These are phyloP conservation scores for Mortierella sp. DNA, from an alignment of 371 early-diverging fungal species.

Conservation along the genomic window DNA sequence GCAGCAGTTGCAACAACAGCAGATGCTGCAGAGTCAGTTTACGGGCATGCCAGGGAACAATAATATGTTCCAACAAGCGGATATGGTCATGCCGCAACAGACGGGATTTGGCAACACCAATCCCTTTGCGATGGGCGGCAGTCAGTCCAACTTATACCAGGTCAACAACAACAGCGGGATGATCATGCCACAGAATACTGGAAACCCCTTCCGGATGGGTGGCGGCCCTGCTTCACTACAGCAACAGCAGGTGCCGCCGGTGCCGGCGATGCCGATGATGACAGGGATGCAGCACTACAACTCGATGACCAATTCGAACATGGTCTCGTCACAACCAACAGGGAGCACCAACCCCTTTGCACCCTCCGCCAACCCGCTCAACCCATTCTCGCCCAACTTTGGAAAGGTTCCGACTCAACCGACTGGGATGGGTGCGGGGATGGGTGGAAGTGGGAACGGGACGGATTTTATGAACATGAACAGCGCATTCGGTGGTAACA, in stretches of 20 bases:
- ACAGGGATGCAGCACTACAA: constrained; percentile 46
- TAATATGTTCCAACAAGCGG: constrained; percentile 26
- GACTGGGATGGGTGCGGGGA: constrained; percentile 29
- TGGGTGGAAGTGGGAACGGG: constrained; percentile 10
- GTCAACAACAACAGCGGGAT: constrained; percentile 11
- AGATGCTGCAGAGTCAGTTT: constrained; percentile 49
- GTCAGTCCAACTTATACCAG: constrained; percentile 19
- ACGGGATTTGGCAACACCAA: constrained; percentile 51
- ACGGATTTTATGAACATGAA: constrained; percentile 17
- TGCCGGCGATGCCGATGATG: constrained; percentile 50
- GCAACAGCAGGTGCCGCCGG: background rate
- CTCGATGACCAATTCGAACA: constrained; percentile 39
- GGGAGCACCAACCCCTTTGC: constrained; percentile 52
- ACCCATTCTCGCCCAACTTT: constrained; percentile 57
- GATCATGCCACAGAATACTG: constrained; percentile 49
- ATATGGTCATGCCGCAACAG: constrained; percentile 31
- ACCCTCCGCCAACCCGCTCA: constrained; percentile 47
- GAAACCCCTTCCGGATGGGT: constrained; percentile 51
- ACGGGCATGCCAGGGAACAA: constrained; percentile 35
- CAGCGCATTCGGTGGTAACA: background rate
- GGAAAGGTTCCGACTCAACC: constrained; percentile 47
- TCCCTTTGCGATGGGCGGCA: constrained; percentile 36
- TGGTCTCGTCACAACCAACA: constrained; percentile 36
- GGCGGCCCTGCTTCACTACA: constrained; percentile 12
- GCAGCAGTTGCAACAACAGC: constrained; percentile 42